Evolutionary conservation across 352 stramenopile species (phyloP).

Genomic region (Phytophthora agathidicida): DNA sequence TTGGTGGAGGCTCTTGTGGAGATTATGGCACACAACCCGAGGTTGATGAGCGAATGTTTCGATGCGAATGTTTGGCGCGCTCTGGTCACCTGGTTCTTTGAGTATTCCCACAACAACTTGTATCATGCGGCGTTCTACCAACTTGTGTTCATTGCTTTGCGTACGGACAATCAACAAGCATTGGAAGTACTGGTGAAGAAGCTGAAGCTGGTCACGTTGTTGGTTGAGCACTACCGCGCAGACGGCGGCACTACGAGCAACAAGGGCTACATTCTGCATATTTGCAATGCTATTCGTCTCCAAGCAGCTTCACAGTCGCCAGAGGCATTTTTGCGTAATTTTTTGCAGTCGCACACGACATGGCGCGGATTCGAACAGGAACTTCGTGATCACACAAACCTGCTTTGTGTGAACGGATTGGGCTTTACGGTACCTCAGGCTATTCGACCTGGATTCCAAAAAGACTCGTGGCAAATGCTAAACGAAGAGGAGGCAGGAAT

Average conservation of each 20-base stretch:
- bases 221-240: conserved; percentile 84
- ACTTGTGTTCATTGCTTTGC: conserved; percentile 88
- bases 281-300: conserved; percentile 89
- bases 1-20: conserved; percentile 88
- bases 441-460: conserved; percentile 62
- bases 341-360: conserved; percentile 88
- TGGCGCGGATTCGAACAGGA: conserved; percentile 82
- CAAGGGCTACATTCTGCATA: conserved; percentile 88
- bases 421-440: conserved; percentile 79
- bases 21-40: conserved; percentile 81
- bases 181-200: conserved; percentile 90
- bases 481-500: conserved; percentile 67
- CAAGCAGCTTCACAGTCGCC: conserved; percentile 89
- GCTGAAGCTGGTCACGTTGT: conserved; percentile 80
- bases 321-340: conserved; percentile 89
- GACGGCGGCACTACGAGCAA: conserved; percentile 74
- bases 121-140: conserved; percentile 92
- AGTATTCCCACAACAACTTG: conserved; percentile 93
- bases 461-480: conserved; percentile 72
- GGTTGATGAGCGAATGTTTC: conserved; percentile 71
- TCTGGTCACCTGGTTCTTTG: conserved; percentile 90
- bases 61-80: conserved; percentile 88
- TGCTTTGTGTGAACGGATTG: conserved; percentile 64
- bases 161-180: conserved; percentile 81
- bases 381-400: conserved; percentile 58